These are phyloP conservation scores for Cryptosporidium ryanae DNA, from an alignment of 169 alveolate genomes.

Conservation along the genomic window DNA sequence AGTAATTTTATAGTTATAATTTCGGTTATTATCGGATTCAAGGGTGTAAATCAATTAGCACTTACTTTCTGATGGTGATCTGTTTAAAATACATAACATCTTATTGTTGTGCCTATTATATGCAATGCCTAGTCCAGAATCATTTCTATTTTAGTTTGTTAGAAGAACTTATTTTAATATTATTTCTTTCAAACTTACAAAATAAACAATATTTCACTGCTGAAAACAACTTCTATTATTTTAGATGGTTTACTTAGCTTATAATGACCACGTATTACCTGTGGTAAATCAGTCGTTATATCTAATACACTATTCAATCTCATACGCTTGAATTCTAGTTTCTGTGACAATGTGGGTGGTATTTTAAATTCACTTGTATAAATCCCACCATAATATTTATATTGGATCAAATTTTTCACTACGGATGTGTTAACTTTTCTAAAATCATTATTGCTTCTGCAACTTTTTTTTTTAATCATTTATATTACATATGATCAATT, in stretches of 20 bases:
- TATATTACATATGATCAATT: slow-evolving; percentile 2
- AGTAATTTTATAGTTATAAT: too few relatives aligned
- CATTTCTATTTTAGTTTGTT: slow-evolving; percentile 29
- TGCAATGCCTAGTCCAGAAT: slow-evolving; percentile 68
- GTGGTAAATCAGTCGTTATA: slow-evolving; percentile 71
- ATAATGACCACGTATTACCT: slow-evolving; percentile 68
- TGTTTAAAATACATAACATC: slow-evolving; percentile 55
- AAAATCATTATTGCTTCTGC: slow-evolving; percentile 19
- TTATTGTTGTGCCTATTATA: slow-evolving; percentile 43
- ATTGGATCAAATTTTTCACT: slow-evolving; percentile 8
- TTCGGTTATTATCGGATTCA: not conserved
- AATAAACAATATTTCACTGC: slow-evolving; percentile 60
- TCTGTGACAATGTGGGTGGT: slow-evolving; percentile 65
- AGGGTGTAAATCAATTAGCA: not conserved
- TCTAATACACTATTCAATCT: slow-evolving; percentile 38
- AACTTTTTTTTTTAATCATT: slow-evolving; percentile 42
- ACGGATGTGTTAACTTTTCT: slow-evolving; percentile 33
- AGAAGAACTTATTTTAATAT: not conserved
- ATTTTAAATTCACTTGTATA: slow-evolving; percentile 10
- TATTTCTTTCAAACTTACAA: slow-evolving; percentile 44
- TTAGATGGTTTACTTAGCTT: slow-evolving; percentile 67
- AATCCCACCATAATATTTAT: slow-evolving; percentile 50
- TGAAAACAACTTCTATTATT: slow-evolving; percentile 67
- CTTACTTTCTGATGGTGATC: slow-evolving; percentile 76
- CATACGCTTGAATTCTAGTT: slow-evolving; percentile 50